Evolutionary conservation across 257 asterid genomes (phyloP).

Genomic region (Linaria vulgaris): DNA sequence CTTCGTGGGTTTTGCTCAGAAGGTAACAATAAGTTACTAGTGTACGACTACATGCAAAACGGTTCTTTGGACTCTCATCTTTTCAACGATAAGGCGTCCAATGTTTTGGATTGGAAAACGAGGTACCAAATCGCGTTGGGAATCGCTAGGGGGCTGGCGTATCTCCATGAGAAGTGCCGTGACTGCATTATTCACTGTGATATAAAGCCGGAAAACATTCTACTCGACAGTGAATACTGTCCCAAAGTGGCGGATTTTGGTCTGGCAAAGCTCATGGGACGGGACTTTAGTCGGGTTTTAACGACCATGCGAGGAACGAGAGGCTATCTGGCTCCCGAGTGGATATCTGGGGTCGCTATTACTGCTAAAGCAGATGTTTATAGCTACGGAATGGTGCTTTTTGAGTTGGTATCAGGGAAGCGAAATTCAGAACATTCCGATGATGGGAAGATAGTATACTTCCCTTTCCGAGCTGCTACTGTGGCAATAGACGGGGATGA

Average conservation of each 20-base stretch:
- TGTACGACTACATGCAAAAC: slow-evolving; percentile 42
- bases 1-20: slow-evolving; percentile 52
- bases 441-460: slow-evolving; percentile 31
- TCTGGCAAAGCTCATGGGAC: slow-evolving; percentile 49
- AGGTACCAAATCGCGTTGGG: slow-evolving; percentile 48
- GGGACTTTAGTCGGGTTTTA: slow-evolving; percentile 48
- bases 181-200: slow-evolving; percentile 57
- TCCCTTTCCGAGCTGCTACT: slow-evolving; percentile 36
- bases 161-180: slow-evolving; percentile 55
- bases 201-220: slow-evolving; percentile 48
- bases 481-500: slow-evolving; percentile 35
- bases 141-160: slow-evolving; percentile 43
- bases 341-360: slow-evolving; percentile 49
- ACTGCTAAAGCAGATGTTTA: slow-evolving; percentile 51
- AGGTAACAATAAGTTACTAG: slow-evolving; percentile 41
- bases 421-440: slow-evolving; percentile 37
- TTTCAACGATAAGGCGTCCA: slow-evolving; percentile 24
- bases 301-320: slow-evolving; percentile 52
- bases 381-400: slow-evolving; percentile 53
- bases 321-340: slow-evolving; percentile 48
- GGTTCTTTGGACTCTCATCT: slow-evolving; percentile 48
- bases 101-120: slow-evolving; percentile 36
- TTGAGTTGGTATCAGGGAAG: slow-evolving; percentile 48
- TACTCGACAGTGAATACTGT: slow-evolving; percentile 36
- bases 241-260: slow-evolving; percentile 51